Base-by-base conservation (phyloP, 257 asterid species). In the Leptodermis oblonga region DNA sequence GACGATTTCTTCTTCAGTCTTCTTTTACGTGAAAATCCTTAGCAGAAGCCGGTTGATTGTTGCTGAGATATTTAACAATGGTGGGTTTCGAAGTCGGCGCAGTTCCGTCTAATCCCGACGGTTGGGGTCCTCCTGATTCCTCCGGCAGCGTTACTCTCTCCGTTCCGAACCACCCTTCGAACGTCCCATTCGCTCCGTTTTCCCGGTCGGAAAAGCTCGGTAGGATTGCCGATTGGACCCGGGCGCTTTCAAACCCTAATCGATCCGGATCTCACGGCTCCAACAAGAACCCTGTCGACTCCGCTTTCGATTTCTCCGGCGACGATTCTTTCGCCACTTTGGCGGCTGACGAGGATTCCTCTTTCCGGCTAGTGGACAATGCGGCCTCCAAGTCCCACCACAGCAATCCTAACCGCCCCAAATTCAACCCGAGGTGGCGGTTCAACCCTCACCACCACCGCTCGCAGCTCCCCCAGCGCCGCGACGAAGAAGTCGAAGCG, bases 61-160 rank as follows among this genome's bases (percentile, higher is more conserved):
- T 41, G 2, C 46, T 41, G 10, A 5, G 6, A 48, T 3, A n/a
- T 10, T 18, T 18, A 20, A 48, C 26, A 15, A 92, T 88, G 98
- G 97, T 82, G 7, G 84, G 83, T 25, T 90, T 92, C 70, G 91
- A 88, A 68, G 70, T 90, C 23, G 92, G 93, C 7, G 79, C 89
- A 0, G 96, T 90, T 0, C 98, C 97, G 4, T 83, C 86, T 83
- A 93, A 93, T 64, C 64, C 92, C 33, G 98, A 90, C 46, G 98
- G 98, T 0, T 92, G 97, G 98, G 98, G 98, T 8, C 98, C 98
- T 2, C 95, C 86, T 17, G 97, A 90, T 3, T 72, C 92, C 51
- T 41, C 86, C 25, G 22, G 67, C 62, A 26, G 86, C 61, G 30
- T 74, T 62, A 22, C 79, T 0, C 74, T 84, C 48, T 54, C 88